phyloP scores from a whole-genome alignment of 1,284 basidiomycete genomes.

The Trichosporon ovoides region DNA sequence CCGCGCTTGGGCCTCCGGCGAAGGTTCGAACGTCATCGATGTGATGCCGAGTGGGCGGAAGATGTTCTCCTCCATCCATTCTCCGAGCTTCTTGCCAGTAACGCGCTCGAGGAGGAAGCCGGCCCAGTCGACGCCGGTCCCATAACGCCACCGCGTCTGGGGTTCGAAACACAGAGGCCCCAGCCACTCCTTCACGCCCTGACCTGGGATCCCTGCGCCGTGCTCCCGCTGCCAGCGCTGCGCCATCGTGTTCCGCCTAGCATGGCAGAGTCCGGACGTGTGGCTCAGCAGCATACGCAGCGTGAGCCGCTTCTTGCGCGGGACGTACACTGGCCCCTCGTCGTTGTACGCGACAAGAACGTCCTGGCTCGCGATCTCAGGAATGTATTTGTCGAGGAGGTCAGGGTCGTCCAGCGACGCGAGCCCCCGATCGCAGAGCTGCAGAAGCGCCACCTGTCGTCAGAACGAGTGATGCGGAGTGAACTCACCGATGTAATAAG shows the following conservation, averaged over 20 bases:
- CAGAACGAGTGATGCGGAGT: neutral
- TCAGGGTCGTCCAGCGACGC: conserved; percentile 30
- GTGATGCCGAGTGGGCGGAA: conserved; percentile 35
- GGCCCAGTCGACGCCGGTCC: conserved; percentile 16
- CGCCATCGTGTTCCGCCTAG: neutral
- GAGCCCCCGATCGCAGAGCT: conserved; percentile 33
- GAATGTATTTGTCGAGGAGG: conserved; percentile 27
- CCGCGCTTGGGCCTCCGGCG: conserved; percentile 18
- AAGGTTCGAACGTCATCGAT: conserved; percentile 31
- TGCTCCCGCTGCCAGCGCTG: conserved; percentile 8
- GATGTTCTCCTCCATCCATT: conserved; percentile 32
- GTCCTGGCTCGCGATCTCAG: conserved; percentile 31
- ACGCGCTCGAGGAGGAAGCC: conserved; percentile 22
- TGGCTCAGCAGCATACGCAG: conserved; percentile 38
- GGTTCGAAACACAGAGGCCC: conserved; percentile 24
- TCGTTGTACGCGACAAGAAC: conserved; percentile 32
- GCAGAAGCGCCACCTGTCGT: conserved; percentile 31
- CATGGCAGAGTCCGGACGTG: conserved; percentile 20
- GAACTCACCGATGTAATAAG: conserved; percentile 32
- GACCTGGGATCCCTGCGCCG: neutral
- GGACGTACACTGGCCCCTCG: conserved; percentile 21
- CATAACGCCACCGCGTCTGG: conserved; percentile 19
- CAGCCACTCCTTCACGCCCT: neutral
- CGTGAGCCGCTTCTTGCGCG: conserved; percentile 31
- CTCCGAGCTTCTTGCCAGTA: conserved; percentile 8